Conservation (phyloP, 352 stramenopile genomes). For the Pythium plurisporium region DNA sequence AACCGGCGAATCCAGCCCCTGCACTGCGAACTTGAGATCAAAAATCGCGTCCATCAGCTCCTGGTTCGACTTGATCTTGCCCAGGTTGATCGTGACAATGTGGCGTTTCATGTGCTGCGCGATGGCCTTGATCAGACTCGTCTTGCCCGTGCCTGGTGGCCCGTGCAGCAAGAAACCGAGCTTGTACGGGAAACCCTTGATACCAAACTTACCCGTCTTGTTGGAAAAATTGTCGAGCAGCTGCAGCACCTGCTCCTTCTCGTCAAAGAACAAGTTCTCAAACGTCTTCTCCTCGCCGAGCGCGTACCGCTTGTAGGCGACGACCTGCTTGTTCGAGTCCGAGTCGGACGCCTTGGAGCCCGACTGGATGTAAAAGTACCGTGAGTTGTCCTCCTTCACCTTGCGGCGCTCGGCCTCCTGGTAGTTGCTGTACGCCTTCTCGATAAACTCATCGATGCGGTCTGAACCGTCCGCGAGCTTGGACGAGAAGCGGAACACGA, state of each 20-base stretch:
- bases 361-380: slow-evolving; percentile 41
- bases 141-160: slow-evolving; percentile 83
- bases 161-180: slow-evolving; percentile 80
- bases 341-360: slow-evolving; percentile 11
- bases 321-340: slow-evolving; percentile 8
- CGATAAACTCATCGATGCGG: slow-evolving; percentile 33
- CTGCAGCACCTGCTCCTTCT: slow-evolving; percentile 54
- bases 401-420: slow-evolving; percentile 20
- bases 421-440: slow-evolving; percentile 28
- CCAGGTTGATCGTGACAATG: slow-evolving; percentile 68
- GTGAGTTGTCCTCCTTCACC: slow-evolving; percentile 24
- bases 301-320: slow-evolving; percentile 59
- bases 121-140: slow-evolving; percentile 79
- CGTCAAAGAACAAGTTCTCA: slow-evolving; percentile 71
- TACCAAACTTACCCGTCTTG: slow-evolving; percentile 70
- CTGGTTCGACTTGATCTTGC: slow-evolving; percentile 79
- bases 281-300: slow-evolving; percentile 83
- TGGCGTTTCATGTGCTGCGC: slow-evolving; percentile 62
- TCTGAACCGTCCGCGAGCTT: slow-evolving; percentile 22
- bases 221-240: slow-evolving; percentile 59
- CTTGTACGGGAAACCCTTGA: slow-evolving; percentile 86
- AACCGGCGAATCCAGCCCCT: slow-evolving; percentile 57
- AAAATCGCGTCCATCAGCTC: slow-evolving; percentile 82
- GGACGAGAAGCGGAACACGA: slow-evolving; percentile 21
- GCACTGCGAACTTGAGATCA: slow-evolving; percentile 61